A percentile compares a stretch with the other conserved stretches of the same genome.
These are phyloP conservation scores for Trichoderma lentiforme DNA, from an alignment of 2,329 filamentous ascomycete genomes.

Conservation along the genomic window DNA sequence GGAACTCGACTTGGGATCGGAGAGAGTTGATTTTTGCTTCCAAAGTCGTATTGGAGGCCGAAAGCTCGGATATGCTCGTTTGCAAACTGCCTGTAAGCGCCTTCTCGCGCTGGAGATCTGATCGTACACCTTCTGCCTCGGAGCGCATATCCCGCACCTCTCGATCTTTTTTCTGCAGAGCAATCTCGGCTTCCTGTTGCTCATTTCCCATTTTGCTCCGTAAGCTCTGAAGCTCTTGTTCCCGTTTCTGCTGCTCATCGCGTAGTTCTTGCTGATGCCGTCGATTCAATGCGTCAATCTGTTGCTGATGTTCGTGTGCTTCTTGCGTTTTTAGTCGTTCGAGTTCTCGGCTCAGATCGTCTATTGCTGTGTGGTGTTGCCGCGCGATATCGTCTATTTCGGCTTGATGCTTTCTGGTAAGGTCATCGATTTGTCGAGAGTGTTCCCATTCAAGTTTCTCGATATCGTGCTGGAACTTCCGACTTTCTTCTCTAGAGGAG, in stretches of 20 bases:
- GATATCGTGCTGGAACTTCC: slow-evolving; percentile 34
- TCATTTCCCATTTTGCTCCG: slow-evolving; percentile 51
- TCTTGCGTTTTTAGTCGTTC: slow-evolving; percentile 41
- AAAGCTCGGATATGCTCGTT: slow-evolving; percentile 54
- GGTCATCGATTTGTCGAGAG: slow-evolving; percentile 51
- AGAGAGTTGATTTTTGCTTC: slow-evolving; percentile 74
- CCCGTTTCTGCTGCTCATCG: slow-evolving; percentile 56
- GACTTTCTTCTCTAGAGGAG: slow-evolving; percentile 34
- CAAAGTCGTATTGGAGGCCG: slow-evolving; percentile 60
- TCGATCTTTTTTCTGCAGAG: slow-evolving; percentile 51
- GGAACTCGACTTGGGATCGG: slow-evolving; percentile 78
- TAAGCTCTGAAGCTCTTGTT: slow-evolving; percentile 64
- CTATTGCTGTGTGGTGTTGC: slow-evolving; percentile 34
- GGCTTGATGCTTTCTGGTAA: slow-evolving; percentile 40
- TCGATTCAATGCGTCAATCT: slow-evolving; percentile 61
- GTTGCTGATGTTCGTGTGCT: slow-evolving; percentile 62
- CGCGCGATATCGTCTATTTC: slow-evolving; percentile 34
- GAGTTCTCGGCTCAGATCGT: slow-evolving; percentile 45
- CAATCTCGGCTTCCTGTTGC: slow-evolving; percentile 48
- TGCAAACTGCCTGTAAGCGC: slow-evolving; percentile 53
- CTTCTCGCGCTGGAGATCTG: slow-evolving; percentile 61
- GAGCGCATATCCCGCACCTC: slow-evolving; percentile 50
- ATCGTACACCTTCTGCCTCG: slow-evolving; percentile 43
- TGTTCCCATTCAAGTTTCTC: slow-evolving; percentile 38
- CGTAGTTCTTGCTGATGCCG: slow-evolving; percentile 63